These are phyloP conservation scores for Botrytis elliptica DNA, from an alignment of 2,329 filamentous ascomycete species.

Conservation along the genomic window DNA sequence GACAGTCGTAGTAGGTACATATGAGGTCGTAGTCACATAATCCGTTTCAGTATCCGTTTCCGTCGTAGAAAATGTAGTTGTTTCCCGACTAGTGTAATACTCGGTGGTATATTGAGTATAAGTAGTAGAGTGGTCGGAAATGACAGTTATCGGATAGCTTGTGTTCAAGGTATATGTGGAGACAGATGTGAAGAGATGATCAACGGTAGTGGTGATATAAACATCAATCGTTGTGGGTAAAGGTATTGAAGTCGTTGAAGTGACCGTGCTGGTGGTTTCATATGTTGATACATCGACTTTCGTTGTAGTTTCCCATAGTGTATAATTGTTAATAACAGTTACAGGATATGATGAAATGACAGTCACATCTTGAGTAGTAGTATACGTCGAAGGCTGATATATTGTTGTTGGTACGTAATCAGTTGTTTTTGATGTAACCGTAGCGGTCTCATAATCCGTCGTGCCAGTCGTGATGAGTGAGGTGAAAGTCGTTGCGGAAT, in stretches of 20 bases:
- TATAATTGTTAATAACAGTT: slow-evolving; percentile 20
- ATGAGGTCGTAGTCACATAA: background rate
- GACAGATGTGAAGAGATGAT: background rate
- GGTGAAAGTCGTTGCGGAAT: slow-evolving; percentile 21
- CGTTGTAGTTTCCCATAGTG: slow-evolving; percentile 12
- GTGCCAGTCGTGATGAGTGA: slow-evolving; percentile 2
- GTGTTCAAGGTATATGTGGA: slow-evolving; percentile 2
- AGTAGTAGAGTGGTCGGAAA: slow-evolving; percentile 9
- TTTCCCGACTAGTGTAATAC: slow-evolving; percentile 4
- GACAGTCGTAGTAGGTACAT: slow-evolving; percentile 3
- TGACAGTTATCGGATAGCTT: slow-evolving; percentile 9
- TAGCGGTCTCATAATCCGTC: slow-evolving; percentile 19
- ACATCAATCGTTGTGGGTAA: slow-evolving; percentile 1
- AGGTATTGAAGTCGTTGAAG: slow-evolving; percentile 6
- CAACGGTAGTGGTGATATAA: background rate
- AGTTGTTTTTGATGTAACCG: background rate
- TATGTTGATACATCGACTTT: background rate
- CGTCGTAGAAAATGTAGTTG: background rate
- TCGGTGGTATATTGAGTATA: slow-evolving; percentile 12
- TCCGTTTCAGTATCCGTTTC: slow-evolving; percentile 2
- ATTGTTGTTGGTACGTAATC: slow-evolving; percentile 5
- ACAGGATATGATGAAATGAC: slow-evolving; percentile 18
- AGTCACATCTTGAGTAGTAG: background rate
- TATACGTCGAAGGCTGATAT: slow-evolving; percentile 14
- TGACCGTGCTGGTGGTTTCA: slow-evolving; percentile 10